A percentile compares a stretch with the other conserved stretches of the same genome.
phyloP scores from a whole-genome alignment of 164 flowering plant genomes.

The Buxus sempervirens region DNA sequence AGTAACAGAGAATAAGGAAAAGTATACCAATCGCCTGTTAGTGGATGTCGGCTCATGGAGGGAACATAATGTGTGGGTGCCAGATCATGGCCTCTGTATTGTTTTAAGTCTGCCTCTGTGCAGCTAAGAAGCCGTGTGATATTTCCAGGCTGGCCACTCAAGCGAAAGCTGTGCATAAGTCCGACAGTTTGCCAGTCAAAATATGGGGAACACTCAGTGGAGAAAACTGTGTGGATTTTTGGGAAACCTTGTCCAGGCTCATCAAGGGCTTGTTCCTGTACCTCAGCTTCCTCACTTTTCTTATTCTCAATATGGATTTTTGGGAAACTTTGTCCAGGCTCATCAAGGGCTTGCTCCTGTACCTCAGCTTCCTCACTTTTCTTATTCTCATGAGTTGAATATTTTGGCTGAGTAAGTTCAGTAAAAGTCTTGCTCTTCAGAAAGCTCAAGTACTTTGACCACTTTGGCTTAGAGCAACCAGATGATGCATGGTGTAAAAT shows the following conservation, averaged over 20 bases:
- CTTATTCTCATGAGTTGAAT: slow-evolving; percentile 28
- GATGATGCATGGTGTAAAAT: slow-evolving; percentile 62
- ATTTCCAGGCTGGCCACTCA: slow-evolving; percentile 96
- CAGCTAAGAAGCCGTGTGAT: slow-evolving; percentile 95
- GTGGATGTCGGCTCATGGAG: slow-evolving; percentile 93
- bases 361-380: slow-evolving; percentile 27
- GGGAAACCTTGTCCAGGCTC: slow-evolving; percentile 40
- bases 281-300: slow-evolving; percentile 27
- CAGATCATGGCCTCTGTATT: slow-evolving; percentile 76
- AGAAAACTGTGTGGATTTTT: slow-evolving; percentile 91
- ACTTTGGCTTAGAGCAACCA: slow-evolving; percentile 85
- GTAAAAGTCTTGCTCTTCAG: slow-evolving; percentile 77
- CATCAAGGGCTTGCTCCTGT: slow-evolving; percentile 27
- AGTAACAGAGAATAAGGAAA: not conserved
- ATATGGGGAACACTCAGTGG: slow-evolving; percentile 83
- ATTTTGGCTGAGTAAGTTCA: slow-evolving; percentile 70
- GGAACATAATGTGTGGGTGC: slow-evolving; percentile 99
- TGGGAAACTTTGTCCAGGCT: slow-evolving; percentile 37
- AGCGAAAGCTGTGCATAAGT: slow-evolving; percentile 83
- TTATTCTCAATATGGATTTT: slow-evolving; percentile 62
- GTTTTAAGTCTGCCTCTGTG: slow-evolving; percentile 74
- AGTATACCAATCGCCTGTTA: slow-evolving; percentile 89
- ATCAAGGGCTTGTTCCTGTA: slow-evolving; percentile 25
- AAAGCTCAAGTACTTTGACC: slow-evolving; percentile 93
- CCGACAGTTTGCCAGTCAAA: slow-evolving; percentile 99